A percentile compares a stretch with the other conserved stretches of the same genome.
These are phyloP conservation scores for Wickerhamiella qilinensis DNA, from an alignment of 805 yeast genomes.

Conservation along the genomic window DNA sequence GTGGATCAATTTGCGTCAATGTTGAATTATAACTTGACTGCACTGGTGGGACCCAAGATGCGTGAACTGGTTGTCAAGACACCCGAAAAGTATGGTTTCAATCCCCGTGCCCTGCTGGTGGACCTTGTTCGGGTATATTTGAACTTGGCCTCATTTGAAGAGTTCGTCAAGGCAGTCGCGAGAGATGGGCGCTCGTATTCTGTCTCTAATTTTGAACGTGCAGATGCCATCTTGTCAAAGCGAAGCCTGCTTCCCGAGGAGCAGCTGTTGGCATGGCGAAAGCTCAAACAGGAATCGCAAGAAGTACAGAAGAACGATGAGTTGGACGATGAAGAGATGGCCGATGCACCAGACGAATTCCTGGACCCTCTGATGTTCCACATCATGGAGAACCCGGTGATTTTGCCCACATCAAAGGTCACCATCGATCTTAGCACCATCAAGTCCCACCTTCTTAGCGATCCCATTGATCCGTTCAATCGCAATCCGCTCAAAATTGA, in stretches of 20 bases:
- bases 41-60: constrained; percentile 93
- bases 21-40: constrained; percentile 81
- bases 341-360: constrained; percentile 92
- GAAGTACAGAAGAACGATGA: constrained; percentile 34
- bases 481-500: constrained; percentile 80
- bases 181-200: constrained; percentile 84
- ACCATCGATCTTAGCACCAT: constrained; percentile 82
- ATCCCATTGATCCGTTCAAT: constrained; percentile 94
- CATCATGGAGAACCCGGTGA: constrained; percentile 90
- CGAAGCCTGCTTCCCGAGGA: constrained; percentile 38
- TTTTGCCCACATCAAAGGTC: constrained; percentile 72
- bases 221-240: constrained; percentile 45
- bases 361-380: constrained; percentile 95
- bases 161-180: constrained; percentile 67
- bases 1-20: constrained; percentile 90
- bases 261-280: constrained; percentile 43
- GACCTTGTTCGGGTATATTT: constrained; percentile 61
- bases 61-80: constrained; percentile 69
- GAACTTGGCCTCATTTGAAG: constrained; percentile 46
- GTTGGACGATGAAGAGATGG: constrained; percentile 73
- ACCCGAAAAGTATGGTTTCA: constrained; percentile 70
- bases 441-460: constrained; percentile 84
- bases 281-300: constrained; percentile 35
- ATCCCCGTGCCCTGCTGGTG: constrained; percentile 56
- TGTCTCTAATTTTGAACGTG: constrained; percentile 48